phyloP scores from a whole-genome alignment of 2,329 filamentous ascomycete genomes.

The Claviceps pazoutovae region DNA sequence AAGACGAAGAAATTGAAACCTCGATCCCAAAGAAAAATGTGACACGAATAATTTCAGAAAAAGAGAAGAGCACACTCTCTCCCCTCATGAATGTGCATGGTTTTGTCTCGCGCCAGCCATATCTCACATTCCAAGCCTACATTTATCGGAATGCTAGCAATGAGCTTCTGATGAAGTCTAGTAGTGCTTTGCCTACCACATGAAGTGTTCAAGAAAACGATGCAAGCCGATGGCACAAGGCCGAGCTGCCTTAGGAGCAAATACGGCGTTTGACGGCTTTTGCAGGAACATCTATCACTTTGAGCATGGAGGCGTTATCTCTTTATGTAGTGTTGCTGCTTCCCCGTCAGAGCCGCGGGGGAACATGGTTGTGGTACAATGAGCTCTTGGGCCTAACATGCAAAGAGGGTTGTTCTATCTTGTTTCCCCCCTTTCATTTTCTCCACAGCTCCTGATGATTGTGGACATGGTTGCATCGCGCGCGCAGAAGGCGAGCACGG shows the following conservation, averaged over 20 bases:
- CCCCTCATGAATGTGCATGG: constrained; percentile 22
- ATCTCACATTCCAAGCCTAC: not conserved
- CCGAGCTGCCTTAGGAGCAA: not conserved
- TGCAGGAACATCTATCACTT: constrained; percentile 23
- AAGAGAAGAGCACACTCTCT: not conserved
- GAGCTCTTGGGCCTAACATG: not conserved
- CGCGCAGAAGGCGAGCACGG: not conserved
- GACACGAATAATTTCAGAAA: not conserved
- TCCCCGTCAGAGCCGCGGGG: not conserved
- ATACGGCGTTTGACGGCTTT: constrained; percentile 8
- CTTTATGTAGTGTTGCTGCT: not conserved
- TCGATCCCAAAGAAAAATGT: not conserved
- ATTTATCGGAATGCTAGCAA: no score
- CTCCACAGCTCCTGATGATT: not conserved
- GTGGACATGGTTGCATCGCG: not conserved
- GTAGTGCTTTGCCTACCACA: not conserved
- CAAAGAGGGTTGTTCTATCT: not conserved
- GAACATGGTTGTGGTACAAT: not conserved
- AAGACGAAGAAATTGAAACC: not conserved
- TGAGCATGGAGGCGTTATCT: constrained; percentile 13
- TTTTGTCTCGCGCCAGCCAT: constrained; percentile 21
- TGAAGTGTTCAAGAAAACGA: not conserved
- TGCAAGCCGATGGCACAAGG: not conserved
- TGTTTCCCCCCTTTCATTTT: not conserved
- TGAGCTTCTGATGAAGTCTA: not conserved